Percentiles rank a stretch among this genome's conserved stretches.
Evolutionary conservation across 208 protist genomes (phyloP).

Genomic region (Trypanosomatidae sp.): DNA sequence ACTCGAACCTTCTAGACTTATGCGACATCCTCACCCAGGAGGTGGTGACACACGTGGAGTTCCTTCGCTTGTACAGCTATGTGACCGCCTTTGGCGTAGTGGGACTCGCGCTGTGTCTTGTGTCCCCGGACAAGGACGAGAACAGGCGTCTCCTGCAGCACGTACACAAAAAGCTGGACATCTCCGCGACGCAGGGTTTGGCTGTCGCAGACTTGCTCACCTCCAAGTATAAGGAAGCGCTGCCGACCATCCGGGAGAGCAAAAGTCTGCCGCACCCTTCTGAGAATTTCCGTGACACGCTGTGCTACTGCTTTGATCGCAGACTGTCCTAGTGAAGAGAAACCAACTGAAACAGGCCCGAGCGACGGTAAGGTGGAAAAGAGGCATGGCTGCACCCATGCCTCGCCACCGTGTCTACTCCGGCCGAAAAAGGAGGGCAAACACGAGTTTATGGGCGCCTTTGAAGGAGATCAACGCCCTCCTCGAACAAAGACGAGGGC

Average conservation of each 20-base stretch:
- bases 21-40: constrained; percentile 76
- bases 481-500: neutral
- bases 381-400: neutral
- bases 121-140: constrained; percentile 50
- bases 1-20: constrained; percentile 63
- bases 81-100: constrained; percentile 67
- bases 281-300: constrained; percentile 49
- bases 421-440: neutral
- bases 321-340: constrained; percentile 20
- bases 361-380: neutral
- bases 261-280: constrained; percentile 25
- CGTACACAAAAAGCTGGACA: constrained; percentile 60
- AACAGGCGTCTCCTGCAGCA: constrained; percentile 43
- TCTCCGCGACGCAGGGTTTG: constrained; percentile 58
- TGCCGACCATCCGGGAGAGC: constrained; percentile 27
- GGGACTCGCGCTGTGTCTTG: constrained; percentile 62
- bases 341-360: neutral
- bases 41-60: constrained; percentile 77
- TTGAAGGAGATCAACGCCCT: neutral
- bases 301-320: constrained; percentile 55
- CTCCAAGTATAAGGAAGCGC: constrained; percentile 60
- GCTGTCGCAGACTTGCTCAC: constrained; percentile 65
- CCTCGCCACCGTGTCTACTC: neutral
- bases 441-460: neutral
- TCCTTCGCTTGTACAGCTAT: constrained; percentile 66